phyloP scores from a whole-genome alignment of 192 early-diverging fungal genomes.

The Backusella luteola region DNA sequence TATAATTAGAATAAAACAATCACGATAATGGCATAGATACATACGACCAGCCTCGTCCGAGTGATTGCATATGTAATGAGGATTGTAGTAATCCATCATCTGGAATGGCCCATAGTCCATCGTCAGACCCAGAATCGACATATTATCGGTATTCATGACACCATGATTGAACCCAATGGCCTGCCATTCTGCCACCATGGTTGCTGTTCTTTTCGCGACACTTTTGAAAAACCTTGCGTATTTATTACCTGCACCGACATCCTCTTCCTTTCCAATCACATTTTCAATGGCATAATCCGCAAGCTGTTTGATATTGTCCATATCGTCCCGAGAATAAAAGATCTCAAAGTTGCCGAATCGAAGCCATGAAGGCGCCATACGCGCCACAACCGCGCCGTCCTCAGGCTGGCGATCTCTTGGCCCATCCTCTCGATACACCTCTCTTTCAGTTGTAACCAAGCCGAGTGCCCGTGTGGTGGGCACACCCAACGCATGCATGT shows the following conservation, averaged over 20 bases:
- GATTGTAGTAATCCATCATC: constrained; percentile 85
- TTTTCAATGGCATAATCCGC: constrained; percentile 72
- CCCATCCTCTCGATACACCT: constrained; percentile 64
- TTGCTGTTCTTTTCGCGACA: constrained; percentile 62
- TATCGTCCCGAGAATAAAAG: constrained; percentile 66
- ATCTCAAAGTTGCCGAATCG: constrained; percentile 90
- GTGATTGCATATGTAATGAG: constrained; percentile 75
- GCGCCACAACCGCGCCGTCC: constrained; percentile 71
- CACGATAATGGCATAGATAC: constrained; percentile 1
- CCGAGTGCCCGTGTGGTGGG: constrained; percentile 79
- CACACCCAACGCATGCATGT: constrained; percentile 68
- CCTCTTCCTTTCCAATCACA: constrained; percentile 48
- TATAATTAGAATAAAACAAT: neutral
- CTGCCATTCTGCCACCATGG: constrained; percentile 81
- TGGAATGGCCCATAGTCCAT: constrained; percentile 88
- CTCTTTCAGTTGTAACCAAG: constrained; percentile 59
- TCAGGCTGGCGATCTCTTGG: constrained; percentile 44
- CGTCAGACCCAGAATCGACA: constrained; percentile 46
- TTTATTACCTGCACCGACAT: constrained; percentile 34
- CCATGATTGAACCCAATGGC: constrained; percentile 77
- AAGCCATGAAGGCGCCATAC: constrained; percentile 78
- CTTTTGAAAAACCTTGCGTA: constrained; percentile 60
- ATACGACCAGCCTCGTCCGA: constrained; percentile 77
- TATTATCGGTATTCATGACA: constrained; percentile 77
- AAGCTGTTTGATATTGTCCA: constrained; percentile 47